Percentiles rank a stretch among this genome's conserved stretches.
Evolutionary conservation across 2,329 filamentous ascomycete genomes (phyloP).

Genomic region (Atkinsonella hypoxylon): DNA sequence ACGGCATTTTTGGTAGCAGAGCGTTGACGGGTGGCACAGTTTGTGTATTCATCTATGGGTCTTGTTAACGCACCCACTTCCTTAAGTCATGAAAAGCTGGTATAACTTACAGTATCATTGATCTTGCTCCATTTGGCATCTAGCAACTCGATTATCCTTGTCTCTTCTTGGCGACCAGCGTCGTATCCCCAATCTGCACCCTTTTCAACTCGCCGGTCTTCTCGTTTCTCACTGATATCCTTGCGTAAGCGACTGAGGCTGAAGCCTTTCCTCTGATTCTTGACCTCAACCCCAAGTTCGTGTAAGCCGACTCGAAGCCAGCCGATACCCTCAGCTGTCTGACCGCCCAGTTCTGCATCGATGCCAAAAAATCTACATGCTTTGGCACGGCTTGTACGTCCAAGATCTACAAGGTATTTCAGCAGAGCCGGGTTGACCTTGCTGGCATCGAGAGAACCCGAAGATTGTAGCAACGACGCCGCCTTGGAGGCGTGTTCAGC

Average conservation of each 20-base stretch:
- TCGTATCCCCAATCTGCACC: conserved; percentile 67
- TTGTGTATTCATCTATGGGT: conserved; percentile 65
- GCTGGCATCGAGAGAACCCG: conserved; percentile 21
- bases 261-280: conserved; percentile 37
- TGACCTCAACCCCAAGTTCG: conserved; percentile 55
- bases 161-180: conserved; percentile 75
- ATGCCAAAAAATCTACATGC: conserved; percentile 86
- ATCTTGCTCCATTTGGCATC: conserved; percentile 82
- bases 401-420: conserved; percentile 65
- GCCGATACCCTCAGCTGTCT: conserved; percentile 74
- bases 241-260: conserved; percentile 57
- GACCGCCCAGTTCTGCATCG: conserved; percentile 71
- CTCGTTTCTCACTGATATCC: conserved; percentile 62
- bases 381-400: conserved; percentile 64
- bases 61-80: background rate
- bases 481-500: conserved; percentile 78
- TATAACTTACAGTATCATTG: conserved; percentile 68
- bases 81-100: background rate
- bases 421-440: conserved; percentile 54
- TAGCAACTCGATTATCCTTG: conserved; percentile 73
- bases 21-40: conserved; percentile 58
- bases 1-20: conserved; percentile 69
- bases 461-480: conserved; percentile 34
- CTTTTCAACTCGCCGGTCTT: conserved; percentile 69
- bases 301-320: conserved; percentile 72